Percentiles rank a stretch among this genome's conserved stretches.
phyloP scores from a whole-genome alignment of 345 rosid genomes.

The Ceriops decandra region DNA sequence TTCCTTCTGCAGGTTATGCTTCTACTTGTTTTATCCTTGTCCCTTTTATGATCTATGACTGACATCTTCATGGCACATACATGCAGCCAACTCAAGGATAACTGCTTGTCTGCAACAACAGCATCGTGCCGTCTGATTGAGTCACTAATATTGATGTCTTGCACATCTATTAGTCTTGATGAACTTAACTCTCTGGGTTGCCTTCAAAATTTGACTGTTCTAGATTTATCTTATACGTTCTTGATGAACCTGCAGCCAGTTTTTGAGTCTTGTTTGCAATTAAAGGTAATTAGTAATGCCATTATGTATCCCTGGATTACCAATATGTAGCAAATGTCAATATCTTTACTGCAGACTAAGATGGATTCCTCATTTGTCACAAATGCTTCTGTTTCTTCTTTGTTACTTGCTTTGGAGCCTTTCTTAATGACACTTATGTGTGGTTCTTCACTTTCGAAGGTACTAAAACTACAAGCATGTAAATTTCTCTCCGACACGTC shows the following conservation, averaged over 20 bases:
- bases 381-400: background rate
- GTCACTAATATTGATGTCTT: constrained; percentile 87
- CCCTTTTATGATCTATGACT: constrained; percentile 8
- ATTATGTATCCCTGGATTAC: background rate
- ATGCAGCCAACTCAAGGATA: constrained; percentile 87
- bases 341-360: background rate
- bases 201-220: constrained; percentile 58
- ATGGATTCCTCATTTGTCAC: background rate
- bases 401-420: background rate
- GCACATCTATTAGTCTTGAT: constrained; percentile 74
- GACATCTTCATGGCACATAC: constrained; percentile 21
- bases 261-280: constrained; percentile 71
- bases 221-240: constrained; percentile 90
- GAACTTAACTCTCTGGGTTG: constrained; percentile 66
- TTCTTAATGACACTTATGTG: background rate
- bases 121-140: constrained; percentile 79
- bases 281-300: constrained; percentile 51
- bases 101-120: constrained; percentile 75
- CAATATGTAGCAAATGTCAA: background rate
- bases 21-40: constrained; percentile 13
- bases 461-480: constrained; percentile 94
- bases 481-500: constrained; percentile 81
- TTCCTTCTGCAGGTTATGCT: constrained; percentile 82
- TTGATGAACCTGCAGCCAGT: constrained; percentile 75
- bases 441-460: constrained; percentile 36